Evolutionary conservation across 768 basidiomycete genomes (phyloP), one percentile per base, ranked within the genome.

Genomic region (Serendipita indica): DNA sequence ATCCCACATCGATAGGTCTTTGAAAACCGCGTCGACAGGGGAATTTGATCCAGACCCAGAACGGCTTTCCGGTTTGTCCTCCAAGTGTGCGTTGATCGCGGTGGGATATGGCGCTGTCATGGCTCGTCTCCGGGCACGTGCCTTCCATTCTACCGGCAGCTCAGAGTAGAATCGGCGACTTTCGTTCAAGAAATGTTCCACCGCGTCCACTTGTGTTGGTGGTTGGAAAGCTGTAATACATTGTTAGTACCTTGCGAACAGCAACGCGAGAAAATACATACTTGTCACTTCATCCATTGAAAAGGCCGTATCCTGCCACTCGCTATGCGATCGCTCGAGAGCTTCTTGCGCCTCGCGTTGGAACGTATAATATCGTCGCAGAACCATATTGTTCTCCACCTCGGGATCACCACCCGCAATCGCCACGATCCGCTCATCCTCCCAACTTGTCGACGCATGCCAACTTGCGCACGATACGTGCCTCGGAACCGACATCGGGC

Each of bases 1-100:
- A 27, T 54, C 49, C 49, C 49, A 54, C n/a, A 28, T 54, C 3
- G 49, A 54, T 18, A 54, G 12, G n/a, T 54, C 49, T n/a, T 54
- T 54, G 30, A 54, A 54, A n/a, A 27, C 49, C 7, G 7, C 22
- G 30, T 54, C 49, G 4, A 54, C 30, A n/a, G 49, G 49, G 10
- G 49, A 54, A 54, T 7, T n/a, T n/a, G n/a, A n/a, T n/a, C n/a
- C n/a, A n/a, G n/a, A n/a, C n/a, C n/a, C n/a, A n/a, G n/a, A n/a
- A n/a, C n/a, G n/a, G n/a, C n/a, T n/a, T n/a, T n/a, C 49, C 10
- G 49, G 49, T 10, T 25, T 54, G 30, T 54, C 49, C 30, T 54
- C 22, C n/a, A 27, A n/a, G 20, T n/a, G 20, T 4, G 49, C 22
- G 49, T 33, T 54, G 49, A 25, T 54, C 16, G 49, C 12, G 7